phyloP scores from a whole-genome alignment of 1,139 yeast genomes.

The Hansenula lynferdii region DNA sequence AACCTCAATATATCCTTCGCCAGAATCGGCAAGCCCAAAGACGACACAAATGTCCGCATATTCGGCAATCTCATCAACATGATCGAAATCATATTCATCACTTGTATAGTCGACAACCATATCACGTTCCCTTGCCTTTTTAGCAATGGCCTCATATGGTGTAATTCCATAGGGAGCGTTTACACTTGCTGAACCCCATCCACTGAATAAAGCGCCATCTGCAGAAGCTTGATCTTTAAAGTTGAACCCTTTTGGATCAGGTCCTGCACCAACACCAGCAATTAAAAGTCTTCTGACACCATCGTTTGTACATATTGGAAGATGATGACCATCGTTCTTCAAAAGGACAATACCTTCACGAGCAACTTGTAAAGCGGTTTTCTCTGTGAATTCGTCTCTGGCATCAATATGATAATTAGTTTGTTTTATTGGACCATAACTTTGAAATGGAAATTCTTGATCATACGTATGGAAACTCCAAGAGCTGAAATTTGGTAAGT shows the following conservation, averaged over 20 bases:
- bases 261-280: constrained; percentile 45
- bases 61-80: constrained; percentile 40
- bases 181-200: constrained; percentile 51
- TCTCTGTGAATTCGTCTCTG: constrained; percentile 42
- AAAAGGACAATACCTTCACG: constrained; percentile 52
- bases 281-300: constrained; percentile 40
- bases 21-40: constrained; percentile 48
- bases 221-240: constrained; percentile 45
- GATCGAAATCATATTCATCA: constrained; percentile 41
- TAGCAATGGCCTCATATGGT: constrained; percentile 48
- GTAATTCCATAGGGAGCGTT: constrained; percentile 49
- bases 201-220: constrained; percentile 42
- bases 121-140: constrained; percentile 37
- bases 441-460: constrained; percentile 46
- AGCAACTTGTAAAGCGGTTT: constrained; percentile 49
- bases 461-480: constrained; percentile 56
- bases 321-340: constrained; percentile 43
- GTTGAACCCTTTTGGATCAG: constrained; percentile 44
- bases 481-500: constrained; percentile 51
- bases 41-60: constrained; percentile 49
- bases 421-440: constrained; percentile 47
- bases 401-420: constrained; percentile 55
- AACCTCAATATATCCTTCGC: constrained; percentile 55
- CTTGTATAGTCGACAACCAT: constrained; percentile 40
- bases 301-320: constrained; percentile 42